Conservation (phyloP, 495 filamentous ascomycete genomes). For the Jackrogersella multiformis region DNA sequence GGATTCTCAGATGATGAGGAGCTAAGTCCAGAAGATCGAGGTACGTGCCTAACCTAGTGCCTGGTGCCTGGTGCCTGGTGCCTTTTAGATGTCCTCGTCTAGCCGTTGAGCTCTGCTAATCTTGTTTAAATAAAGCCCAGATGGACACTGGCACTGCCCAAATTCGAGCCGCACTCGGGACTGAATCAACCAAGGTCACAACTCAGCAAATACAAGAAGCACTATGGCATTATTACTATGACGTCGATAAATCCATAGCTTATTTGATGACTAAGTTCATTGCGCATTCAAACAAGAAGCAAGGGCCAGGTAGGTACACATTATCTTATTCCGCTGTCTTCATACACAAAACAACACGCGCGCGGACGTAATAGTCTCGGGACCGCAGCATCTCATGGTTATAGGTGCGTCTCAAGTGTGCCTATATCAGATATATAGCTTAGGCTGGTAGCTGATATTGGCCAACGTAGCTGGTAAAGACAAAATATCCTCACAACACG, state of each 20-base stretch:
- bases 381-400: slow-evolving; percentile 11
- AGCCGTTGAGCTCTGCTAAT: slow-evolving; percentile 8
- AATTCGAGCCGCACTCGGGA: slow-evolving; percentile 64
- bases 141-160: slow-evolving; percentile 65
- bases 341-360: not conserved
- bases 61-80: too few species aligned
- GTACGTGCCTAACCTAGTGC: slow-evolving; percentile 44
- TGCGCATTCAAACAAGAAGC: slow-evolving; percentile 52
- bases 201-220: slow-evolving; percentile 84
- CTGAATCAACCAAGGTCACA: slow-evolving; percentile 61
- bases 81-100: too few species aligned
- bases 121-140: slow-evolving; percentile 44
- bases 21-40: slow-evolving; percentile 68
- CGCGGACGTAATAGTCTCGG: slow-evolving; percentile 24
- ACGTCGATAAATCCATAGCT: slow-evolving; percentile 81
- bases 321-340: slow-evolving; percentile 30
- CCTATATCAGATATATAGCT: slow-evolving; percentile 14
- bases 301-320: slow-evolving; percentile 62
- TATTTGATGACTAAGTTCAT: slow-evolving; percentile 74
- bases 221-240: slow-evolving; percentile 95
- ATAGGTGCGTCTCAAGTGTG: slow-evolving; percentile 32
- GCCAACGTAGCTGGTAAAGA: slow-evolving; percentile 31
- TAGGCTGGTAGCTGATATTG: slow-evolving; percentile 26
- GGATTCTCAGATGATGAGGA: slow-evolving; percentile 59
- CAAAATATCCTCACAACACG: slow-evolving; percentile 32